Conservation (phyloP, 1,139 yeast genomes). For the Debaryomycetaceae sp. region DNA sequence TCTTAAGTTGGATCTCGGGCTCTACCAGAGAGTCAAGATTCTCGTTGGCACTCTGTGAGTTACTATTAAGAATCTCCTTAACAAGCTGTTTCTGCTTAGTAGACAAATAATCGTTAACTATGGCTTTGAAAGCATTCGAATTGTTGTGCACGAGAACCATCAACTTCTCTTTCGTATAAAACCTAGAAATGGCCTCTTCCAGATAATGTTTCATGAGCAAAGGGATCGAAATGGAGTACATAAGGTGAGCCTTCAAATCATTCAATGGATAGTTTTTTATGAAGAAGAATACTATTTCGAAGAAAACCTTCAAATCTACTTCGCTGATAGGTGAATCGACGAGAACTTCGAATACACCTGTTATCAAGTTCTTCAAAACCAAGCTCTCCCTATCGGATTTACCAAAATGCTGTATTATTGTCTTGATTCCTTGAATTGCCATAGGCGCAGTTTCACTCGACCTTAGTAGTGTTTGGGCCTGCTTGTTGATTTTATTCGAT, state of each 20-base stretch:
- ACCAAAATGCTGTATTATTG: slow-evolving; percentile 45
- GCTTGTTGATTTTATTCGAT: slow-evolving; percentile 22
- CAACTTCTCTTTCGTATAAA: slow-evolving; percentile 50
- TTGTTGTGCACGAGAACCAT: slow-evolving; percentile 48
- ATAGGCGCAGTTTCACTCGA: slow-evolving; percentile 34
- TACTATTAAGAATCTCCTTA: slow-evolving; percentile 38
- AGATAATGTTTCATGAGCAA: slow-evolving; percentile 42
- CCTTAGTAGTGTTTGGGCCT: slow-evolving; percentile 33
- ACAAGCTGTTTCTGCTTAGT: slow-evolving; percentile 35
- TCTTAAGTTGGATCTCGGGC: slow-evolving; percentile 32
- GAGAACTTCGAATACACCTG: slow-evolving; percentile 20
- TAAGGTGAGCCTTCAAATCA: slow-evolving; percentile 23
- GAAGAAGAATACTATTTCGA: slow-evolving; percentile 55
- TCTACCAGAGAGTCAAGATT: slow-evolving; percentile 11
- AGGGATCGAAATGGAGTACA: slow-evolving; percentile 48
- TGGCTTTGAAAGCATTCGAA: slow-evolving; percentile 52
- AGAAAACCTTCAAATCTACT: slow-evolving; percentile 37
- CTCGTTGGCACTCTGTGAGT: slow-evolving; percentile 5
- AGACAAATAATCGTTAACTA: slow-evolving; percentile 36
- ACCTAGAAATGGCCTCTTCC: slow-evolving; percentile 18
- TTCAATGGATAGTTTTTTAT: slow-evolving; percentile 30
- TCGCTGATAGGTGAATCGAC: slow-evolving; percentile 11
- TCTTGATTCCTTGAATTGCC: slow-evolving; percentile 56
- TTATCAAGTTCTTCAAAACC: slow-evolving; percentile 32
- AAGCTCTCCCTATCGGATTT: slow-evolving; percentile 19